Conservation (phyloP, 2,329 filamentous ascomycete genomes). For the Dendrostoma leiphaemia region DNA sequence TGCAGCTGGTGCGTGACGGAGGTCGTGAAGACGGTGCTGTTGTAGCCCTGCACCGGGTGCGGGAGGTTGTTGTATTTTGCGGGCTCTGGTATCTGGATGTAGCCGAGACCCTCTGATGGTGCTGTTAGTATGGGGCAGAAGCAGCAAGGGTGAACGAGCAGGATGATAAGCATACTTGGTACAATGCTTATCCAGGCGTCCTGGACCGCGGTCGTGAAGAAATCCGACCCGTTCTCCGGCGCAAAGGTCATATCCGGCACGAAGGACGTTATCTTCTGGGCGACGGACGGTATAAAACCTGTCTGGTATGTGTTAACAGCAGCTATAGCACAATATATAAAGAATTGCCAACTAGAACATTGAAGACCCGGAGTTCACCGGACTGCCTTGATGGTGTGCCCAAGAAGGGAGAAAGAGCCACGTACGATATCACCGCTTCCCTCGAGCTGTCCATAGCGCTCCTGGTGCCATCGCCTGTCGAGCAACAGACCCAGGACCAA, state of each 20-base stretch:
- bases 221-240: constrained; percentile 37
- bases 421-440: constrained; percentile 35
- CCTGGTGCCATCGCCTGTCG: constrained; percentile 26
- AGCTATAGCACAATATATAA: no score
- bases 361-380: no score
- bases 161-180: constrained; percentile 28
- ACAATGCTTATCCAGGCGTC: constrained; percentile 38
- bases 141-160: neutral
- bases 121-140: neutral
- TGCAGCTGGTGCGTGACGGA: constrained; percentile 44
- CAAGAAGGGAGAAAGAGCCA: no score
- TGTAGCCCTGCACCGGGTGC: constrained; percentile 30
- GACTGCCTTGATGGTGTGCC: no score
- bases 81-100: constrained; percentile 34
- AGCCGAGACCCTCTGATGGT: constrained; percentile 36
- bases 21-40: constrained; percentile 37
- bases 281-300: constrained; percentile 25
- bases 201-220: constrained; percentile 33
- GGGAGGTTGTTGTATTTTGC: constrained; percentile 35
- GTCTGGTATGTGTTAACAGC: no score
- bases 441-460: constrained; percentile 27
- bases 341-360: no score
- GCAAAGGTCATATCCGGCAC: constrained; percentile 34
- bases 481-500: constrained; percentile 34
- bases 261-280: constrained; percentile 38